Conservation (phyloP, 352 stramenopile species). For the Phytopythium delawarense region DNA sequence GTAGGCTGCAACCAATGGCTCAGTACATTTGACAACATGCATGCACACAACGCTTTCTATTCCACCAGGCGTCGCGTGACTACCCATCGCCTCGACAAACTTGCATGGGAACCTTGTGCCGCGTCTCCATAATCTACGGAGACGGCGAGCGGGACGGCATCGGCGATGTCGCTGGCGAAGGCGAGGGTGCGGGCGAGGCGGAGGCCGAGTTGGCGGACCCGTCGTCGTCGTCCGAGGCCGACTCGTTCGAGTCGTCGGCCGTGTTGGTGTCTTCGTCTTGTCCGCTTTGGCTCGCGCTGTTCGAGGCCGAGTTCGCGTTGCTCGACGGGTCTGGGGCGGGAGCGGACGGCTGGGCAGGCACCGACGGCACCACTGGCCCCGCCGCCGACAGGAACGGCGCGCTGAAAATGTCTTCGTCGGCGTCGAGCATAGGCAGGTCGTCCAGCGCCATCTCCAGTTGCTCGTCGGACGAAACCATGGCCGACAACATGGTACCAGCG, state of each 20-base stretch:
- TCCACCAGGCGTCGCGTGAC: background rate
- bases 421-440: slow-evolving; percentile 69
- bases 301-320: slow-evolving; percentile 13
- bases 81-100: background rate
- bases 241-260: slow-evolving; percentile 35
- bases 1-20: slow-evolving; percentile 9
- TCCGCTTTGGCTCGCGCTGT: slow-evolving; percentile 15
- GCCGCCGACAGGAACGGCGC: slow-evolving; percentile 24
- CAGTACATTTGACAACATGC: background rate
- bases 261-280: slow-evolving; percentile 43
- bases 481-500: slow-evolving; percentile 16
- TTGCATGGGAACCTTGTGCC: background rate
- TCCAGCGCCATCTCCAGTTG: slow-evolving; percentile 69
- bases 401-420: slow-evolving; percentile 58
- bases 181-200: slow-evolving; percentile 44
- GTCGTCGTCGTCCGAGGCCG: slow-evolving; percentile 37
- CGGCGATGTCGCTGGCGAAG: slow-evolving; percentile 47
- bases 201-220: slow-evolving; percentile 60
- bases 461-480: slow-evolving; percentile 56
- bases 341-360: background rate
- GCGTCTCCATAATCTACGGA: slow-evolving; percentile 13
- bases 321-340: background rate
- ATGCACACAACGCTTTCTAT: slow-evolving; percentile 2
- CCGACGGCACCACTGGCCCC: background rate
- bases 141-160: slow-evolving; percentile 62